These are phyloP conservation scores for Tylopilus felleus DNA, from an alignment of 768 basidiomycete species.

Conservation along the genomic window DNA sequence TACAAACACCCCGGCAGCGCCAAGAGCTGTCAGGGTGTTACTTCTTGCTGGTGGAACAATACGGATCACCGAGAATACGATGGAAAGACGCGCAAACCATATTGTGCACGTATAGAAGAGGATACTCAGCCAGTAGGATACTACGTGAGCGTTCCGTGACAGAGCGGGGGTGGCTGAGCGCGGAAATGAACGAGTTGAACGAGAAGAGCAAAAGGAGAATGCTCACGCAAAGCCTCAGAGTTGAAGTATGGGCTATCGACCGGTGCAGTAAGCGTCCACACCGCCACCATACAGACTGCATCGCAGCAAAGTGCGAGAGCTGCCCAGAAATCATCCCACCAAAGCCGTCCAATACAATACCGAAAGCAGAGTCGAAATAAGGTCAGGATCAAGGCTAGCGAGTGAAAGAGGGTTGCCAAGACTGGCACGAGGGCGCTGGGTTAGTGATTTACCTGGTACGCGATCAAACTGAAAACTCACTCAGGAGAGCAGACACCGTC, in stretches of 20 bases:
- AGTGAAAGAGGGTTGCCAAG: slow-evolving; percentile 20
- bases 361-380: slow-evolving; percentile 29
- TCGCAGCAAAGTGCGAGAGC: slow-evolving; percentile 13
- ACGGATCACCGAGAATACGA: slow-evolving; percentile 24
- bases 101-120: slow-evolving; percentile 22
- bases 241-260: slow-evolving; percentile 24
- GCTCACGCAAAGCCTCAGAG: slow-evolving; percentile 12
- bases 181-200: slow-evolving; percentile 16
- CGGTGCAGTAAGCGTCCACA: slow-evolving; percentile 20
- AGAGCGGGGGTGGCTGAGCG: slow-evolving; percentile 20
- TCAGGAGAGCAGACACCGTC: slow-evolving; percentile 14
- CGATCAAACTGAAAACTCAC: slow-evolving; percentile 7
- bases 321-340: slow-evolving; percentile 32
- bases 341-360: slow-evolving; percentile 18
- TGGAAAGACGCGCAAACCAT: slow-evolving; percentile 30
- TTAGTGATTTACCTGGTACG: background rate
- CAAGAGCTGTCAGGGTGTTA: background rate
- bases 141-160: slow-evolving; percentile 16
- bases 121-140: slow-evolving; percentile 20
- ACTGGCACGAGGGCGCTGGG: slow-evolving; percentile 8
- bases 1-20: slow-evolving; percentile 7
- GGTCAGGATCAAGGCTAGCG: slow-evolving; percentile 16
- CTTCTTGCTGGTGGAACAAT: slow-evolving; percentile 18
- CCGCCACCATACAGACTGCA: slow-evolving; percentile 4
- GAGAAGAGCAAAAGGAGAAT: background rate